Evolutionary conservation across 345 rosid species (phyloP).

Genomic region (Melaleuca quinquenervia): DNA sequence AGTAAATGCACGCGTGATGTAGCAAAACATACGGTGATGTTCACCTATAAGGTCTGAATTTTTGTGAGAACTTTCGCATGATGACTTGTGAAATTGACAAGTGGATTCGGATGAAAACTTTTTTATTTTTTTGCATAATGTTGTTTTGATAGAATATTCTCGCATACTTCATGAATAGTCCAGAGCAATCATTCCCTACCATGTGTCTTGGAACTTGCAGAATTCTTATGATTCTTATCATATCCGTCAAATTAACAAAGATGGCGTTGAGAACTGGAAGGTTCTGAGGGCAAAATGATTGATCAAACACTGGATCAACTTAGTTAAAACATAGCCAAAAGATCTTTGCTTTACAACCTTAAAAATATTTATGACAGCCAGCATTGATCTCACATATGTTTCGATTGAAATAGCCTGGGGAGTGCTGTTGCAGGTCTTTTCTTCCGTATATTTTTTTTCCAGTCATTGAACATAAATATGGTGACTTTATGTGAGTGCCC

Average conservation of each 20-base stretch:
- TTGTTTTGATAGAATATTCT: neutral
- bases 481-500: neutral
- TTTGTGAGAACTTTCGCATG: neutral
- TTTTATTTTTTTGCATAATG: neutral
- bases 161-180: neutral
- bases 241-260: neutral
- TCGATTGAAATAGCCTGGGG: neutral
- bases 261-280: neutral
- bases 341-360: neutral
- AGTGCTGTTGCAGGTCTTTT: neutral
- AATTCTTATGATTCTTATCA: neutral
- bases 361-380: neutral
- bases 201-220: neutral
- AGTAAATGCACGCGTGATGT: neutral
- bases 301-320: neutral
- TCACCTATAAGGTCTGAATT: neutral
- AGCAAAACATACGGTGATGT: neutral
- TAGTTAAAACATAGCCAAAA: neutral
- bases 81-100: neutral
- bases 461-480: neutral
- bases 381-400: neutral
- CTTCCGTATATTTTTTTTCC: neutral
- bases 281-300: neutral
- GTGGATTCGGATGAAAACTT: neutral
- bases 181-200: neutral